Evolutionary conservation across 306 rosid genomes (phyloP), one percentile per base, ranked within the genome.

Genomic region (Boehmeria nivea): DNA sequence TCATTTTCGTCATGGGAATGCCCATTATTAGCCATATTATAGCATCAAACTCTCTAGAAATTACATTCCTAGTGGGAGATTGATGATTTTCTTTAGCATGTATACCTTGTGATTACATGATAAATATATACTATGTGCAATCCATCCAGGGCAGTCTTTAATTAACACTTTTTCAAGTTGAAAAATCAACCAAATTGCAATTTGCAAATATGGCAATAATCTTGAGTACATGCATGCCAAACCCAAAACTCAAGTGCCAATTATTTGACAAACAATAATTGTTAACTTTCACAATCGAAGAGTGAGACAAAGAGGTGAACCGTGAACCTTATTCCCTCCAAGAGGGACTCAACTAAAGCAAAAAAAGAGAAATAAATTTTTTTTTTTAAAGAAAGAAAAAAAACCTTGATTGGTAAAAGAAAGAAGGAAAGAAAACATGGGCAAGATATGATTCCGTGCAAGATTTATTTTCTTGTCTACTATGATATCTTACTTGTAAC

Each of bases 381-480:
- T n/a, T n/a, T n/a, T n/a, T n/a, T n/a, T n/a, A n/a, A n/a, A n/a
- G n/a, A n/a, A n/a, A n/a, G n/a, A 17, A 50, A 50, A 50, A 14
- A n/a, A 25, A 17, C 31, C 12, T 22, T 49, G 16, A 13, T 50
- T 50, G 36, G 36, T 13, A 14, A 51, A 23, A 51, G n/a, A n/a
- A n/a, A n/a, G n/a, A n/a, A n/a, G n/a, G n/a, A 17, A 50, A 50
- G 22, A 14, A n/a, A 25, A 17, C 31, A 13, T 50, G 21, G 36
- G 36, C 3, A 14, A 51, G 12, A 51, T 24, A 51, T 13, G 17
- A 53, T 53, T 53, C 51, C 69, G 61, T 64, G 69, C 60, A 34
- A 46, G 54, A 13, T 19, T 51, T 53, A 7, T 44, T 38, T 59
- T 42, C 66, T 16, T 40, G 34, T 68, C 54, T 33, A 52, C 66